Base-by-base conservation (phyloP, 1,139 yeast species). In the Hyphopichia burtonii region DNA sequence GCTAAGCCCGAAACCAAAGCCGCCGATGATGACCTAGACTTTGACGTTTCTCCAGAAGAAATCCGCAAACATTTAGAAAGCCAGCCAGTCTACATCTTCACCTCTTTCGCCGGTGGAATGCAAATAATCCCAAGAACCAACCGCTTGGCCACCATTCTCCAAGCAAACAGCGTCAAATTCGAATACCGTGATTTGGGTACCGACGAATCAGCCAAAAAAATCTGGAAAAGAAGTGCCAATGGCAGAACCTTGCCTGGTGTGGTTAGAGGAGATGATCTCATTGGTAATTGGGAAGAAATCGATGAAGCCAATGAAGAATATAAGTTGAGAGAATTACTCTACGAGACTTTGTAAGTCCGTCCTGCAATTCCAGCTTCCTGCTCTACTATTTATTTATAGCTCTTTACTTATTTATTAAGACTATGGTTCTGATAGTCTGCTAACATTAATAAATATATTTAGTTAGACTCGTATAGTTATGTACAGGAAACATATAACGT, bases 61-160 rank as follows among this genome's bases (percentile, higher is more conserved):
- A 55, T 73, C 38, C 69, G 74, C 41, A 68, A 68, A 51, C 75
- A 74, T 49, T 61, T 73, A 42, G 72, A 71, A 46, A 55, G 74
- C 10, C 72, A 78, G 52, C 89, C 93, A 4, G 81, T 88, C 25
- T 87, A 82, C 59, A 62, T 91, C 27, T 90, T 75, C 67, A 88
- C 97, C 0, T 91, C 98, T 0, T 71, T 90, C 42, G 95, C 96
- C 0, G 95, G 96, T 27, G 96, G 95, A 1, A 85, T 84, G 74
- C 91, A 86, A 58, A 78, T 90, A 59, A 80, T 84, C 54, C 78
- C 85, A n/a, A 74, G 93, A 52, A 89, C 96, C 31, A 88, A 86
- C 59, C 71, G 93, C 44, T 69, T 93, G 44, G 78, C 78, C 15
- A 85, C 90, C 1, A 88, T 91, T 43, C 74, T 91, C 37, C 77